phyloP scores from a whole-genome alignment of 2,329 filamentous ascomycete genomes.

The Ploettnerulaceae sp. region DNA sequence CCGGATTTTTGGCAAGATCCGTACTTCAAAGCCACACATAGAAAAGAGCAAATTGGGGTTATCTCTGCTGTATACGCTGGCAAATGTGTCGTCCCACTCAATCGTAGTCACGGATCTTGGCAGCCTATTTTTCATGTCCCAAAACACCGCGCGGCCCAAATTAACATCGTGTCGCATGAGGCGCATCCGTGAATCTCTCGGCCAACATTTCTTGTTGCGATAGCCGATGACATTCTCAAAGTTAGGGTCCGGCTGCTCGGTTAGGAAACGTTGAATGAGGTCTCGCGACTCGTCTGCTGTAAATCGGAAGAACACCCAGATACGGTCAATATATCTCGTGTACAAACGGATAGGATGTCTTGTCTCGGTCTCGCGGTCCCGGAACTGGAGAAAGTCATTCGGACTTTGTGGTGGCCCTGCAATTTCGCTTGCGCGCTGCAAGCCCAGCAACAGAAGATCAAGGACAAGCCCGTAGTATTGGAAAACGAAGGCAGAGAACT shows the following conservation, averaged over 20 bases:
- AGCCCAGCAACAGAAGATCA: conserved; percentile 83
- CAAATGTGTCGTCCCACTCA: conserved; percentile 98
- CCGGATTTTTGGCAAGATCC: conserved; percentile 89
- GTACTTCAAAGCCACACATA: conserved; percentile 97
- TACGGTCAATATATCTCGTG: conserved; percentile 94
- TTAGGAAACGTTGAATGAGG: conserved; percentile 94
- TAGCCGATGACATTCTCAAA: conserved; percentile 99
- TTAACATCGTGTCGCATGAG: conserved; percentile 99
- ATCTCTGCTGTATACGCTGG: conserved; percentile 95
- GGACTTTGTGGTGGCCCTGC: conserved; percentile 89
- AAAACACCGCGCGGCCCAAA: conserved; percentile 93
- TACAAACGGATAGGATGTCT: conserved; percentile 96
- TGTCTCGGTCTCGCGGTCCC: conserved; percentile 85
- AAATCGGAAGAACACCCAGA: conserved; percentile 97
- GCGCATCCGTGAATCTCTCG: conserved; percentile 93
- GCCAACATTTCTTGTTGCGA: conserved; percentile 99
- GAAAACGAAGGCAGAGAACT: conserved; percentile 98
- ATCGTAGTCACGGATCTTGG: conserved; percentile 94
- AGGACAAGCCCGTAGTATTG: conserved; percentile 97
- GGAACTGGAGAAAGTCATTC: conserved; percentile 97
- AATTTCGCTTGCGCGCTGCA: conserved; percentile 96
- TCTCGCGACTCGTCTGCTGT: conserved; percentile 91
- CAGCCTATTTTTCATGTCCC: conserved; percentile 96
- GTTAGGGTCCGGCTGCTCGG: conserved; percentile 96
- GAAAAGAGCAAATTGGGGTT: conserved; percentile 96